phyloP scores from a whole-genome alignment of 495 filamentous ascomycete genomes.

The Neurospora africana region DNA sequence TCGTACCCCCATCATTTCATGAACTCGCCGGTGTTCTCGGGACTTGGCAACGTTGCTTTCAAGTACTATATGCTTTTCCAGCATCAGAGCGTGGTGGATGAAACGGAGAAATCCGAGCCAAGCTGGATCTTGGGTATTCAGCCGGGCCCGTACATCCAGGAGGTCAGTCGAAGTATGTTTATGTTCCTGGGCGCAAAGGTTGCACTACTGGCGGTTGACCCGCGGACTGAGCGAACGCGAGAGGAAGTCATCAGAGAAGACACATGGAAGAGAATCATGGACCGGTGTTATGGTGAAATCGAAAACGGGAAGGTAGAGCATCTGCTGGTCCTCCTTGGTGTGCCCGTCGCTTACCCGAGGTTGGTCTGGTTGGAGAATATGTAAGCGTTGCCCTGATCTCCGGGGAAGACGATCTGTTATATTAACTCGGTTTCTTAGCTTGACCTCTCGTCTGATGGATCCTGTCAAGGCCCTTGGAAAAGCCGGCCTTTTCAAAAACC shows the following conservation, averaged over 20 bases:
- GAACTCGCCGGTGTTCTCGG: conserved; percentile 79
- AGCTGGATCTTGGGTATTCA: conserved; percentile 77
- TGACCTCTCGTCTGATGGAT: conserved; percentile 76
- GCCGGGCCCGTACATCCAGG: conserved; percentile 83
- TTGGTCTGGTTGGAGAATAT: conserved; percentile 67
- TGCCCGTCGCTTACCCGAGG: conserved; percentile 89
- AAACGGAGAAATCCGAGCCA: conserved; percentile 71
- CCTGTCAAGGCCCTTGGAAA: conserved; percentile 82
- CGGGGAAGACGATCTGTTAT: not conserved
- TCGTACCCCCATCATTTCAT: conserved; percentile 90
- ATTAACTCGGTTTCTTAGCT: conserved; percentile 31
- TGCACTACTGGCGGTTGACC: conserved; percentile 79
- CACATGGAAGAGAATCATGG: conserved; percentile 76
- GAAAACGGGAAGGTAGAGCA: conserved; percentile 76
- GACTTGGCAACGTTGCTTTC: conserved; percentile 81
- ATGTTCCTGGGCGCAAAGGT: conserved; percentile 70
- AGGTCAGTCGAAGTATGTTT: conserved; percentile 77
- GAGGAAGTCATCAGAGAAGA: conserved; percentile 70
- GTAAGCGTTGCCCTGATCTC: conserved; percentile 25
- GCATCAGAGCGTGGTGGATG: conserved; percentile 75
- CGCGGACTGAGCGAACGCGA: conserved; percentile 76
- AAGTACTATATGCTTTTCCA: conserved; percentile 99
- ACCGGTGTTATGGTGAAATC: conserved; percentile 72
- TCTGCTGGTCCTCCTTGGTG: conserved; percentile 71
- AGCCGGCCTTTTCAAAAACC: conserved; percentile 63